Percentiles rank a stretch among this genome's conserved stretches.
Evolutionary conservation across 331 rosid species (phyloP).

Genomic region (Pyrus hybrid): DNA sequence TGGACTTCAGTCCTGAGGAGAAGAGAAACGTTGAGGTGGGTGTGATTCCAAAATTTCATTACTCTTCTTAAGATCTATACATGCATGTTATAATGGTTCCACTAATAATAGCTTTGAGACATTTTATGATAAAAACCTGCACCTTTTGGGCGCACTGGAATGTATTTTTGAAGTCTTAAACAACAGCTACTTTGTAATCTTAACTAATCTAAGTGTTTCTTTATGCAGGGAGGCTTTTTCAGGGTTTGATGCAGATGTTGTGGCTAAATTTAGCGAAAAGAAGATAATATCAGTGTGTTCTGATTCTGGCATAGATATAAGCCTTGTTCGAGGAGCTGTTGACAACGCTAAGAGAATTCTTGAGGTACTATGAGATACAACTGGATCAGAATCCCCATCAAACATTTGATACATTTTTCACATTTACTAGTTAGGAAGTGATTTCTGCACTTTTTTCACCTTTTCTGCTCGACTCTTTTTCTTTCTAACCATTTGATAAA

Average conservation of each 20-base stretch:
- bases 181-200: neutral
- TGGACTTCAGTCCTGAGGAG: conserved; percentile 30
- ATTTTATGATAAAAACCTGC: neutral
- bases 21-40: conserved; percentile 23
- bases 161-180: neutral
- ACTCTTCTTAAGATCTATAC: neutral
- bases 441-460: neutral
- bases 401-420: neutral
- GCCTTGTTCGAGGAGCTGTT: conserved; percentile 22
- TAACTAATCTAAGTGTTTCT: neutral
- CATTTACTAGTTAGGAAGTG: neutral
- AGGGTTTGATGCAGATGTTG: conserved; percentile 28
- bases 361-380: conserved; percentile 4
- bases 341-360: conserved; percentile 27
- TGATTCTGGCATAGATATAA: conserved; percentile 10
- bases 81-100: too few relatives aligned
- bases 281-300: conserved; percentile 10
- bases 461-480: neutral
- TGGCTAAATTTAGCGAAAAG: conserved; percentile 17
- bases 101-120: neutral
- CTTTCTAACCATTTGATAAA: neutral
- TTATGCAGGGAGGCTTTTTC: conserved; percentile 26
- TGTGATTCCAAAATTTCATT: neutral
- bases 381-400: too few relatives aligned
- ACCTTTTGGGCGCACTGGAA: neutral